Conservation (phyloP, 139 green algal species). For the Auxenochlorella protothecoides region DNA sequence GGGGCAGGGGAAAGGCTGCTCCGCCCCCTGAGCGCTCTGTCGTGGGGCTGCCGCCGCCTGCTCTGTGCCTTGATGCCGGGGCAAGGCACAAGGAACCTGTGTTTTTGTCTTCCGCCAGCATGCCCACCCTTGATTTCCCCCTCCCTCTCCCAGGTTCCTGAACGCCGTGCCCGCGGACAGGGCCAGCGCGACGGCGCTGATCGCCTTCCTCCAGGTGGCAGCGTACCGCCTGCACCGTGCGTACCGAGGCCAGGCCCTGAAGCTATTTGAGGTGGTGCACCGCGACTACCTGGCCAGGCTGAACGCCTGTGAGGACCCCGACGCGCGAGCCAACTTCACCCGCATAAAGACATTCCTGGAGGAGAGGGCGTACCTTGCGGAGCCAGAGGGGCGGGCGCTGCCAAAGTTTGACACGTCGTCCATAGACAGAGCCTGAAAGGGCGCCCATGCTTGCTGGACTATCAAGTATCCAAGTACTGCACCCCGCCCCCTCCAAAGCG, state of each 20-base stretch:
- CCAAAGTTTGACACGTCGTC: background rate
- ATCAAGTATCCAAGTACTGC: background rate
- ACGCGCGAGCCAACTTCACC: background rate
- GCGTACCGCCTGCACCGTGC: conserved; percentile 37
- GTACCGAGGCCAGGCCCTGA: conserved; percentile 47
- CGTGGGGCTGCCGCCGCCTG: no score
- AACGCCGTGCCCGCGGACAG: conserved; percentile 52
- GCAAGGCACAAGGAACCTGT: background rate
- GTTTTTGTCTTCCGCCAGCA: background rate
- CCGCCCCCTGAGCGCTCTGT: no score
- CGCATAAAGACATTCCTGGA: background rate
- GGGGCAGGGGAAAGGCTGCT: background rate
- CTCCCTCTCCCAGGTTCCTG: conserved; percentile 24
- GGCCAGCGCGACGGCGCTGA: conserved; percentile 43
- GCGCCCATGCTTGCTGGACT: background rate
- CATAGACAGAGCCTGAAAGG: background rate
- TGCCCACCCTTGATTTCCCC: background rate
- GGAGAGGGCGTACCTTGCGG: background rate
- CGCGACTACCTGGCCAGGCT: conserved; percentile 23
- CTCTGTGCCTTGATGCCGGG: background rate
- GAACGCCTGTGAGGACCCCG: background rate
- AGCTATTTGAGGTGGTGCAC: conserved; percentile 36
- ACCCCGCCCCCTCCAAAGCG: background rate
- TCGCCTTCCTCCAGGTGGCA: conserved; percentile 42
- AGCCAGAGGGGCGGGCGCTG: background rate